Conservation (phyloP, 257 asterid species). For the Gentiana straminea region DNA sequence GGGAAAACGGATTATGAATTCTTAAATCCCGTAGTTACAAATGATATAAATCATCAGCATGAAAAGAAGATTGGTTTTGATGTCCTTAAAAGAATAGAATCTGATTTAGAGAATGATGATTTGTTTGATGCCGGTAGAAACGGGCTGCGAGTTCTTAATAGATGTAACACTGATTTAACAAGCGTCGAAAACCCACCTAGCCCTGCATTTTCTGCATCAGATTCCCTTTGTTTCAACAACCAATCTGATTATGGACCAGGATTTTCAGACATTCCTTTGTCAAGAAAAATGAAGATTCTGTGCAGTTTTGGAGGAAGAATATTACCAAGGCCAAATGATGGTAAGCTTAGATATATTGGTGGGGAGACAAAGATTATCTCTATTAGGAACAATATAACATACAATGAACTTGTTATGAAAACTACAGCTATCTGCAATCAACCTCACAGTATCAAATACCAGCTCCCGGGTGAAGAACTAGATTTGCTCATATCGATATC, state of each 20-base stretch:
- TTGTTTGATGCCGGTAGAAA: constrained; percentile 16
- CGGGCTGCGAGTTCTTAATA: constrained; percentile 23
- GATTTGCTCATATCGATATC: constrained; percentile 83
- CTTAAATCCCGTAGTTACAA: background rate
- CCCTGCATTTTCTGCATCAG: constrained; percentile 21
- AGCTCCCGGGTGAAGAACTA: constrained; percentile 89
- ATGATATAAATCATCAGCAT: constrained; percentile 21
- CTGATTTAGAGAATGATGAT: constrained; percentile 15
- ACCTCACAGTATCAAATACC: constrained; percentile 68
- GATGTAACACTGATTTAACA: constrained; percentile 21
- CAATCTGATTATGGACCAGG: constrained; percentile 22
- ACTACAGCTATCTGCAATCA: constrained; percentile 50
- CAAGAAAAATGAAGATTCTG: constrained; percentile 56
- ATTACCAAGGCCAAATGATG: constrained; percentile 75
- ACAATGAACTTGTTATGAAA: constrained; percentile 49
- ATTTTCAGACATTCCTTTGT: constrained; percentile 20
- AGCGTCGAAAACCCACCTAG: constrained; percentile 13
- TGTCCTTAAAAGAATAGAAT: constrained; percentile 21
- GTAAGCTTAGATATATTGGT: constrained; percentile 76
- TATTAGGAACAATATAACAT: constrained; percentile 40
- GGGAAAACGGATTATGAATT: too few species aligned
- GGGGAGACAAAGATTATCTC: constrained; percentile 87
- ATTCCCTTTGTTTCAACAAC: constrained; percentile 30
- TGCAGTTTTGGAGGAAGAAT: constrained; percentile 94
- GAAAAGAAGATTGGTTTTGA: constrained; percentile 12